Evolutionary conservation across 441 rosid genomes (phyloP).

Genomic region (Adansonia grandidieri): DNA sequence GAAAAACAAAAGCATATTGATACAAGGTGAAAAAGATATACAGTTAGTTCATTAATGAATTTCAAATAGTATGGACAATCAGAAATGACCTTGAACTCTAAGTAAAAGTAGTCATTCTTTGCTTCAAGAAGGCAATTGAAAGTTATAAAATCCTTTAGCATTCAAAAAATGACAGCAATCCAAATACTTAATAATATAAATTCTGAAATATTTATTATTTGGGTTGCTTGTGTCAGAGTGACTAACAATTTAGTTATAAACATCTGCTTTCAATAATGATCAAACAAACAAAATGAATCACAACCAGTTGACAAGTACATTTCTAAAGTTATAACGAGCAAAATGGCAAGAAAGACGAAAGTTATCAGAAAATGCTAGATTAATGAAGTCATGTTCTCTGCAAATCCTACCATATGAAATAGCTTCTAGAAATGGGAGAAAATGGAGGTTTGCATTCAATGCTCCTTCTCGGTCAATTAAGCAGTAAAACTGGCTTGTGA

Average conservation of each 20-base stretch:
- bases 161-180: neutral
- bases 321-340: neutral
- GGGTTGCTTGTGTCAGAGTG: neutral
- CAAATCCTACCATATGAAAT: neutral
- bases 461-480: neutral
- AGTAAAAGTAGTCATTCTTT: neutral
- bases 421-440: neutral
- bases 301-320: neutral
- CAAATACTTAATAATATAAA: neutral
- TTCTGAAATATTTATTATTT: neutral
- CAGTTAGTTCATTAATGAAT: neutral
- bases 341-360: neutral
- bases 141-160: constrained; percentile 3
- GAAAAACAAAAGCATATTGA: neutral
- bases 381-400: neutral
- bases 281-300: neutral
- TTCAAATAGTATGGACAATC: neutral
- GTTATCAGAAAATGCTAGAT: neutral
- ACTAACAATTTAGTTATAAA: neutral
- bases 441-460: neutral
- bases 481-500: neutral
- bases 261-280: neutral
- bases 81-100: neutral
- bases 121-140: constrained; percentile 16
- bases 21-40: neutral